These are phyloP conservation scores for Hypoxylon rickii DNA, from an alignment of 495 filamentous ascomycete genomes.

Conservation along the genomic window DNA sequence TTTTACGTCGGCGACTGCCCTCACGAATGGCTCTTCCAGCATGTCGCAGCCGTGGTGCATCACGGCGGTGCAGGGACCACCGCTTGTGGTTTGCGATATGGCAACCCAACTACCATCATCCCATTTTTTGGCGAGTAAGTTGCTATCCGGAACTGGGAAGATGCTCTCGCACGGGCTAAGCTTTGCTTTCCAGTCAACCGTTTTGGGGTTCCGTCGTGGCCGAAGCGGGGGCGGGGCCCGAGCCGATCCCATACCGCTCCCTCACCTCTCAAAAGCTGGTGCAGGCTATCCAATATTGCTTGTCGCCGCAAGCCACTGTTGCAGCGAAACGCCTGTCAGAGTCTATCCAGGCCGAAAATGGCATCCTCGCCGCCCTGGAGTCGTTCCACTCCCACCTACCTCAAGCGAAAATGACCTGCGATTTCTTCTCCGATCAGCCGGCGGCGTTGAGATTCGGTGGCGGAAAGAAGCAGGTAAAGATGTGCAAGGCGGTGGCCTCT, in stretches of 20 bases:
- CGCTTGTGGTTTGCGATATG: conserved; percentile 37
- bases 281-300: not conserved
- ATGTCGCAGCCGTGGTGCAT: conserved; percentile 64
- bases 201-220: not conserved
- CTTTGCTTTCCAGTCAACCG: not conserved
- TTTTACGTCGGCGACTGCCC: conserved; percentile 63
- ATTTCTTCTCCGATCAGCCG: conserved; percentile 48
- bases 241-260: not conserved
- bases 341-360: conserved; percentile 44
- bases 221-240: not conserved
- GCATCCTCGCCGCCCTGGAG: conserved; percentile 2
- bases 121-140: not conserved
- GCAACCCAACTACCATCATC: not conserved
- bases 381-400: conserved; percentile 48
- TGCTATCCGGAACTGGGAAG: not conserved
- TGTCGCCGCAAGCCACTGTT: conserved; percentile 40
- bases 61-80: conserved; percentile 72
- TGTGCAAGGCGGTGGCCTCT: not conserved
- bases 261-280: not conserved
- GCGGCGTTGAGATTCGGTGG: conserved; percentile 3
- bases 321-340: conserved; percentile 52
- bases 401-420: conserved; percentile 51
- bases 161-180: not conserved
- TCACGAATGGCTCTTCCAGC: conserved; percentile 63
- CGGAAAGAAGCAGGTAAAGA: not conserved